Evolutionary conservation across 2,329 filamentous ascomycete species (phyloP), one percentile per base, ranked within the genome.

Genomic region (Cadophora gregata): DNA sequence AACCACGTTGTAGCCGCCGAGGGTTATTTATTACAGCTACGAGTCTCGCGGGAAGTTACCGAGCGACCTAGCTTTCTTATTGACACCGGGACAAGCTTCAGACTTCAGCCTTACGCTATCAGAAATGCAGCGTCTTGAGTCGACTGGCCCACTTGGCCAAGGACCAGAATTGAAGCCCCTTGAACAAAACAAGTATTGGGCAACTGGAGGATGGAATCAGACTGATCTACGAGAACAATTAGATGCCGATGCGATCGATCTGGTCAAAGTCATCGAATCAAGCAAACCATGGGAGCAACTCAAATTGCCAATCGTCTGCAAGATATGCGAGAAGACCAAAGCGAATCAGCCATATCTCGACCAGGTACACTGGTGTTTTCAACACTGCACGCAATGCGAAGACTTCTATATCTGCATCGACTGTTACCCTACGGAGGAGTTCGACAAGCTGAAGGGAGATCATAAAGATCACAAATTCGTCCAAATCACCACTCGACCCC

Each of bases 291-390:
- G 53, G 53, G n/a, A 58, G 16, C 31, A 36, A 25, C 53, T 58
- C n/a, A 58, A 58, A 8, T 21, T 58, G n/a, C 53, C 53, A 24
- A 58, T 38, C 19, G 53, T 58, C n/a, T 58, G 53, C 29, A 58
- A 38, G 31, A 38, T 58, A 36, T 58, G 53, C n/a, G 31, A 58
- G 31, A 19, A 21, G 4, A 56, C 19, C 16, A 56, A 56, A 19
- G 51, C 51, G 8, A 16, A n/a, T 12, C 51, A 33, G 4, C 51
- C 51, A 56, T 56, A 56, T 10, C 51, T 56, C 9, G 51, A 56
- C 12, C 51, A 56, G 21, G 51, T 56, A 6, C 51, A 56, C 16
- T 56, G 51, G 51, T 36, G 6, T 10, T 56, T 56, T 29, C 51
- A 56, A 14, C 51, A 56, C 29, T 56, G 51, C n/a, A 10, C 21